Conservation (phyloP, 2,329 filamentous ascomycete species). For the Tolypocladium inflatum region DNA sequence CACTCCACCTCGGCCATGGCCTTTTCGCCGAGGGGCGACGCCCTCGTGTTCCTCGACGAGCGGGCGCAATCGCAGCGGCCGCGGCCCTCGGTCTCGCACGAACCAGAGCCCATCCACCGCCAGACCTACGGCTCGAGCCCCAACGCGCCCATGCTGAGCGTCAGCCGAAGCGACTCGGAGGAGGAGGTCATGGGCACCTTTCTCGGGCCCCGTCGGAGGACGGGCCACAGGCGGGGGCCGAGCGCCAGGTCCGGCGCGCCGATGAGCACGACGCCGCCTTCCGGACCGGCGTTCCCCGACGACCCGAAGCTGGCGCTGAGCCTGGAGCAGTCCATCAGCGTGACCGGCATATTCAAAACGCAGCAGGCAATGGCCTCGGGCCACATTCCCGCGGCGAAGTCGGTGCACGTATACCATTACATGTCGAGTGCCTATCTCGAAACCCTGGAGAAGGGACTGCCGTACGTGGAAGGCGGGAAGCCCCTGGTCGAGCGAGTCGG, state of each 20-base stretch:
- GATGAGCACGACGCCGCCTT: conserved; percentile 47
- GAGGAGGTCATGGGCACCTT: conserved; percentile 55
- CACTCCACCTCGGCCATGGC: conserved; percentile 51
- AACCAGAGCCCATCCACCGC: conserved; percentile 24
- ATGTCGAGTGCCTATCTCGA: conserved; percentile 48
- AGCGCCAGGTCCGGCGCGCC: conserved; percentile 32
- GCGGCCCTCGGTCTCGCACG: conserved; percentile 27
- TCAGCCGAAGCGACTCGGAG: conserved; percentile 55
- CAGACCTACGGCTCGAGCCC: conserved; percentile 39
- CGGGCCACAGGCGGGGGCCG: conserved; percentile 29
- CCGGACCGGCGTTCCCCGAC: conserved; percentile 18
- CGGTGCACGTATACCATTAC: conserved; percentile 44
- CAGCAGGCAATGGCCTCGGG: conserved; percentile 57
- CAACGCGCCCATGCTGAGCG: conserved; percentile 39
- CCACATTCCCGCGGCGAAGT: conserved; percentile 40
- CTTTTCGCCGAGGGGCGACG: conserved; percentile 50
- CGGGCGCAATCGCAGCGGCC: conserved; percentile 33
- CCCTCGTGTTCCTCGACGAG: conserved; percentile 54
- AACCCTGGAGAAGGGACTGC: conserved; percentile 39
- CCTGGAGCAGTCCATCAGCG: conserved; percentile 48
- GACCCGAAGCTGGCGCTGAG: conserved; percentile 34
- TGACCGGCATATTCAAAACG: conserved; percentile 47
- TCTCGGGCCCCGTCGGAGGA: conserved; percentile 35
- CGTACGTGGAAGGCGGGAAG: conserved; percentile 23
- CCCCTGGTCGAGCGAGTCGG: conserved; percentile 37